A percentile compares a stretch with the other conserved stretches of the same genome.
Evolutionary conservation across 2,329 filamentous ascomycete species (phyloP).

Genomic region (Fusarium udum): DNA sequence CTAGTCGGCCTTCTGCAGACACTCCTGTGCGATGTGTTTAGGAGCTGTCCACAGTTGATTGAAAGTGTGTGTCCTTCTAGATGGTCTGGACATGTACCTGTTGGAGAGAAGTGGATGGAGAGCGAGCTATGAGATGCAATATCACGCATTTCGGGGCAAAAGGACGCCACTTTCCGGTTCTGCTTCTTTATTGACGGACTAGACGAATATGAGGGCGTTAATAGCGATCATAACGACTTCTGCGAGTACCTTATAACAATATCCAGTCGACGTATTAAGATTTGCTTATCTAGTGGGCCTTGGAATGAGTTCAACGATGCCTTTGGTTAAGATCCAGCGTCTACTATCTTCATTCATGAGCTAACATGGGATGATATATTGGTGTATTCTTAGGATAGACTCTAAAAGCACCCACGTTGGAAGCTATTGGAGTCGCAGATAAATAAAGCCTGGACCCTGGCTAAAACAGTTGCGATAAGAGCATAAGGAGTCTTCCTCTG

Average conservation of each 20-base stretch:
- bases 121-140: not conserved
- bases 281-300: not conserved
- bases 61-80: not conserved
- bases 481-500: not conserved
- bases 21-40: not conserved
- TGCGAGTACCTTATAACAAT: not conserved
- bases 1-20: not conserved
- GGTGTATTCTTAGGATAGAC: not conserved
- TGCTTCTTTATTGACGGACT: not conserved
- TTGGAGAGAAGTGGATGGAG: not conserved
- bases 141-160: not conserved
- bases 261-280: not conserved
- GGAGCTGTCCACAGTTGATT: not conserved
- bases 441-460: not conserved
- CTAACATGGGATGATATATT: not conserved
- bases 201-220: not conserved
- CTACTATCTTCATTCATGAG: not conserved
- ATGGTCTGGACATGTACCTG: not conserved
- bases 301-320: not conserved
- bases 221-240: not conserved
- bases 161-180: not conserved
- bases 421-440: not conserved
- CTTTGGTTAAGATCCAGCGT: not conserved
- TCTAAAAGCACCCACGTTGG: not conserved
- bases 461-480: not conserved